Percentiles rank a stretch among this genome's conserved stretches.
These are phyloP conservation scores for Annulohypoxylon maeteangense DNA, from an alignment of 495 filamentous ascomycete genomes.

Conservation along the genomic window DNA sequence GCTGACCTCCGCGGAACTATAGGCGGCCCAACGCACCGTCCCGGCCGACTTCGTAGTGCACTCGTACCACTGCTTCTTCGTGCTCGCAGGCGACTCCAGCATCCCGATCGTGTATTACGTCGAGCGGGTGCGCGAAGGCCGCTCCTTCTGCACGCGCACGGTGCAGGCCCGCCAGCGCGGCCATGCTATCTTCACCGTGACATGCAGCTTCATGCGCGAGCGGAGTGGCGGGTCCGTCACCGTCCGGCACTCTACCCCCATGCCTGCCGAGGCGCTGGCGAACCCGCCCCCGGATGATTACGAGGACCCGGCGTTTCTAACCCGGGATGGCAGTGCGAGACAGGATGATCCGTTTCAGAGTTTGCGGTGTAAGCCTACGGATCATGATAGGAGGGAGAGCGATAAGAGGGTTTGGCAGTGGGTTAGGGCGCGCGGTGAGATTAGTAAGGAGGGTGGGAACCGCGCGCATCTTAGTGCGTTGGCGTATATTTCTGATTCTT, in stretches of 20 bases:
- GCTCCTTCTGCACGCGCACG: constrained; percentile 90
- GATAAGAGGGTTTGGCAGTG: constrained; percentile 80
- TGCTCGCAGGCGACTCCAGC: constrained; percentile 84
- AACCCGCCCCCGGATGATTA: constrained; percentile 53
- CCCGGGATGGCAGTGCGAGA: constrained; percentile 2
- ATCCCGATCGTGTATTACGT: constrained; percentile 92
- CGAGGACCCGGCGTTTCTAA: constrained; percentile 50
- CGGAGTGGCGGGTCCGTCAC: constrained; percentile 68
- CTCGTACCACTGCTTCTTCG: constrained; percentile 99
- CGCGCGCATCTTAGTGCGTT: constrained; percentile 85
- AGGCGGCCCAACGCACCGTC: constrained; percentile 87
- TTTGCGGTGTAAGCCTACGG: constrained; percentile 62
- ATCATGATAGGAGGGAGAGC: constrained; percentile 52
- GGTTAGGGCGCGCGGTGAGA: constrained; percentile 78
- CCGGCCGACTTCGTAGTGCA: constrained; percentile 82
- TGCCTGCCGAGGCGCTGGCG: constrained; percentile 61
- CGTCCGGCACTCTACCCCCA: constrained; percentile 68
- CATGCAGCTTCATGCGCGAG: constrained; percentile 84
- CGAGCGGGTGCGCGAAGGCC: constrained; percentile 89
- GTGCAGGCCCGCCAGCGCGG: constrained; percentile 92
- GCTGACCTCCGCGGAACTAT: background rate
- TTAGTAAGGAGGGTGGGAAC: constrained; percentile 76
- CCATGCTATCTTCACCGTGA: constrained; percentile 93
- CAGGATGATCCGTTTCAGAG: constrained; percentile 67
- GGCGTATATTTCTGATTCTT: constrained; percentile 91